Evolutionary conservation across 306 rosid species (phyloP).

Genomic region (Quercus dentata): DNA sequence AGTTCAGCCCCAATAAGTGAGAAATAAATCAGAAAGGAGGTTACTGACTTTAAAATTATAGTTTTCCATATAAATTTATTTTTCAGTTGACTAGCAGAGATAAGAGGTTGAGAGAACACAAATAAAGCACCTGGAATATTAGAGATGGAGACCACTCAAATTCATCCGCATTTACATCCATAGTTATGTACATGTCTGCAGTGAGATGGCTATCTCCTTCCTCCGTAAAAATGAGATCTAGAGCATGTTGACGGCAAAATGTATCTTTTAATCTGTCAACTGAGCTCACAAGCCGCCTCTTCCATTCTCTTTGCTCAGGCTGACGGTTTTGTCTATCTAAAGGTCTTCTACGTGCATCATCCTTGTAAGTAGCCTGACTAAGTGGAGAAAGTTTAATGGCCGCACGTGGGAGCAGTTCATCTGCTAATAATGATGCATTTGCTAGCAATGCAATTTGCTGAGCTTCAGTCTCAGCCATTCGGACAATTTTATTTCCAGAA

Average conservation of each 20-base stretch:
- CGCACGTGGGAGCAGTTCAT: conserved; percentile 94
- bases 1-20: background rate
- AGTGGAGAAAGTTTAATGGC: conserved; percentile 89
- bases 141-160: conserved; percentile 83
- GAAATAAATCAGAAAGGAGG: background rate
- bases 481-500: conserved; percentile 77
- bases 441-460: conserved; percentile 99
- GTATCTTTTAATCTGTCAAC: conserved; percentile 89
- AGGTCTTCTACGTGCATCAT: conserved; percentile 67
- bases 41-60: background rate
- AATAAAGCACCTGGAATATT: conserved; percentile 74
- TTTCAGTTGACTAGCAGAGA: too few relatives aligned
- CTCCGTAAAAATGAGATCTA: conserved; percentile 91
- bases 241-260: conserved; percentile 92
- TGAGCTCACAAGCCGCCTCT: conserved; percentile 76
- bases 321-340: conserved; percentile 93
- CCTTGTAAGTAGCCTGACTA: conserved; percentile 56
- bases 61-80: background rate
- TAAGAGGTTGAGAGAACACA: background rate
- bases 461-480: conserved; percentile 87
- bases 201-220: conserved; percentile 94
- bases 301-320: conserved; percentile 99
- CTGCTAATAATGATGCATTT: conserved; percentile 90
- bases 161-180: conserved; percentile 78
- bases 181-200: conserved; percentile 89